phyloP scores from a whole-genome alignment of 352 stramenopile genomes.

The Globisporangium barbulae region DNA sequence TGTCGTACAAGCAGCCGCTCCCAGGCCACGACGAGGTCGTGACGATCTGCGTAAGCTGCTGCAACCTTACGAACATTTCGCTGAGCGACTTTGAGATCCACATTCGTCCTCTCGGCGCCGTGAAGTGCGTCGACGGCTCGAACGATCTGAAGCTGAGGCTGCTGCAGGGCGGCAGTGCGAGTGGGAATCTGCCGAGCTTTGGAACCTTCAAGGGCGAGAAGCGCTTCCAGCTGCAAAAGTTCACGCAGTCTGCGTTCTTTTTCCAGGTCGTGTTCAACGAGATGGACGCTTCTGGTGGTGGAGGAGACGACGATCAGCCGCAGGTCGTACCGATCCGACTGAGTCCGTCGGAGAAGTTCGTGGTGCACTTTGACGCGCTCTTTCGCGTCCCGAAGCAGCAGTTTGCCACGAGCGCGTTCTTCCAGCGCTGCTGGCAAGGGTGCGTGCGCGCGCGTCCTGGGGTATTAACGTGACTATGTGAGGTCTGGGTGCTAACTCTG shows the following conservation, averaged over 20 bases:
- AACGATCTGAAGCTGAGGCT: slow-evolving; percentile 64
- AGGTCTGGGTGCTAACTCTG: slow-evolving; percentile 8
- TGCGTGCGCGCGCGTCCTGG: slow-evolving; percentile 14
- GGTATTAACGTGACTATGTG: too few relatives aligned
- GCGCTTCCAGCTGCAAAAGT: slow-evolving; percentile 61
- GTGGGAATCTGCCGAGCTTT: slow-evolving; percentile 46
- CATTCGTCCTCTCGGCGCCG: slow-evolving; percentile 38
- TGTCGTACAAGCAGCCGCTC: slow-evolving; percentile 52
- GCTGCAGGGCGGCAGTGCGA: slow-evolving; percentile 31
- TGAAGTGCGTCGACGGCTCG: slow-evolving; percentile 47
- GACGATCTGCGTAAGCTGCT: slow-evolving; percentile 45
- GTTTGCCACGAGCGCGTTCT: slow-evolving; percentile 35
- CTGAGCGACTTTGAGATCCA: slow-evolving; percentile 68
- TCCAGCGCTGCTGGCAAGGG: slow-evolving; percentile 54
- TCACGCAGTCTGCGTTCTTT: slow-evolving; percentile 44
- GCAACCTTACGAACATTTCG: slow-evolving; percentile 62
- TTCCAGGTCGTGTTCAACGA: slow-evolving; percentile 65
- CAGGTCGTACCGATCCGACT: slow-evolving; percentile 16
- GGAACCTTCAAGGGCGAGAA: slow-evolving; percentile 64
- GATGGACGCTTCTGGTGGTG: slow-evolving; percentile 12
- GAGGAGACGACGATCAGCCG: slow-evolving; percentile 18
- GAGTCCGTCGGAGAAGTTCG: slow-evolving; percentile 37
- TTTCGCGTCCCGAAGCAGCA: slow-evolving; percentile 28
- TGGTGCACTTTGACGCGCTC: slow-evolving; percentile 54
- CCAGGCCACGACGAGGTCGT: slow-evolving; percentile 45